These are phyloP conservation scores for Salix viminalis DNA, from an alignment of 345 rosid genomes.

Conservation along the genomic window DNA sequence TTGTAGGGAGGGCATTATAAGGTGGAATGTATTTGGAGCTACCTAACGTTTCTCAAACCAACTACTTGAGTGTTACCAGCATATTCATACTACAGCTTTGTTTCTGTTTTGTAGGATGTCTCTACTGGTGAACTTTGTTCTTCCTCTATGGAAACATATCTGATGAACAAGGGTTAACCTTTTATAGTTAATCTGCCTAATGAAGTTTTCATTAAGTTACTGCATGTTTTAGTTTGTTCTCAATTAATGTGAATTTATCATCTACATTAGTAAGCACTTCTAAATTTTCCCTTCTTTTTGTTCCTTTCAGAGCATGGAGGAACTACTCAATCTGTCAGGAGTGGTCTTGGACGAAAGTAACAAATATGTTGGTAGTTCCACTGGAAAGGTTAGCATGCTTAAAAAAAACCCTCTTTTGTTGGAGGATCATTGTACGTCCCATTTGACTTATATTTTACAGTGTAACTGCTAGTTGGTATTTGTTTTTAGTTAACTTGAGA, in stretches of 20 bases:
- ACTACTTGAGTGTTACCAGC: neutral
- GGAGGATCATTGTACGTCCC: neutral
- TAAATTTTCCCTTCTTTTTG: neutral
- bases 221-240: neutral
- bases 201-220: neutral
- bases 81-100: neutral
- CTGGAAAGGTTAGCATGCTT: slow-evolving; percentile 34
- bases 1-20: neutral
- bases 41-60: neutral
- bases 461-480: neutral
- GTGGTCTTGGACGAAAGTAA: slow-evolving; percentile 11
- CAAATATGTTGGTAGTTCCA: slow-evolving; percentile 17
- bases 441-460: neutral
- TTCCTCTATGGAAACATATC: neutral
- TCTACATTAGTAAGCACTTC: neutral
- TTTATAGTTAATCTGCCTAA: neutral
- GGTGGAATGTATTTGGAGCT: neutral
- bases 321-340: slow-evolving; percentile 35
- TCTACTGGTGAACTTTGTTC: neutral
- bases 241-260: neutral
- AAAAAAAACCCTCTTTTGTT: neutral
- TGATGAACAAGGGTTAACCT: neutral
- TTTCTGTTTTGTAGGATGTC: neutral
- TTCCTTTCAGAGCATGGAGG: slow-evolving; percentile 43
- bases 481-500: neutral